Percentiles rank a stretch among this genome's conserved stretches.
These are phyloP conservation scores for Phaeolepiota aurea DNA, from an alignment of 768 basidiomycete species.

Conservation along the genomic window DNA sequence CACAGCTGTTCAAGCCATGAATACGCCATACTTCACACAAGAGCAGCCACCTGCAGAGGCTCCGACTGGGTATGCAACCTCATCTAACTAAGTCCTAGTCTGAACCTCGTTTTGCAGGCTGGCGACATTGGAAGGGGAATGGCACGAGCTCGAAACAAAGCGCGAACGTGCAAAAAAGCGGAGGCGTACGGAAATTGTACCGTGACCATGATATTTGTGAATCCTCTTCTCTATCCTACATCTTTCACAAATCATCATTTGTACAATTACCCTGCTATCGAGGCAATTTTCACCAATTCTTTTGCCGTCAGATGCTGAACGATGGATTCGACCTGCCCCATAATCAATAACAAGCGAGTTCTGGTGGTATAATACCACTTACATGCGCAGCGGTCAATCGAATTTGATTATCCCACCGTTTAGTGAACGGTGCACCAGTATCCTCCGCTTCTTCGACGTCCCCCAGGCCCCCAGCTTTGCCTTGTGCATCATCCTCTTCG, in stretches of 20 bases:
- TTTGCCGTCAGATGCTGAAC: conserved; percentile 76
- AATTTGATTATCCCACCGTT: conserved; percentile 95
- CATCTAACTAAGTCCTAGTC: conserved; percentile 4
- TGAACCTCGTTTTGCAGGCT: conserved; percentile 37
- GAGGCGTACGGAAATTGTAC: conserved; percentile 46
- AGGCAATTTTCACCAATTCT: conserved; percentile 43
- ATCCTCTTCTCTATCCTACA: no score
- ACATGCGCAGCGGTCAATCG: conserved; percentile 84
- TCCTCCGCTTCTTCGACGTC: conserved; percentile 85
- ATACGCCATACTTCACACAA: conserved; percentile 73
- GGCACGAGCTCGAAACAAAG: conserved; percentile 97
- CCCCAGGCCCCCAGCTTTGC: conserved; percentile 89
- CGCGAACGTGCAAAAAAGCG: conserved; percentile 79
- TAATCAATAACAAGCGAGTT: conserved; percentile 4
- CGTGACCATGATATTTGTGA: no score
- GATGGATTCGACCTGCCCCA: conserved; percentile 67
- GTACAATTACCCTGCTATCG: conserved; percentile 13
- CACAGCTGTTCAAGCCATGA: conserved; percentile 73
- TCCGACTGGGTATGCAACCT: conserved; percentile 67
- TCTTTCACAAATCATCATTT: conserved; percentile 14
- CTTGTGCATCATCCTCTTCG: conserved; percentile 90
- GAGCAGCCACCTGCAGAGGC: conserved; percentile 69
- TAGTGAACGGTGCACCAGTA: conserved; percentile 83
- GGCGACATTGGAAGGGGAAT: conserved; percentile 81
- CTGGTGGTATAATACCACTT: conserved; percentile 14